Base-by-base conservation (phyloP, 2,329 filamentous ascomycete genomes). In the Zymoseptoria crescenta region DNA sequence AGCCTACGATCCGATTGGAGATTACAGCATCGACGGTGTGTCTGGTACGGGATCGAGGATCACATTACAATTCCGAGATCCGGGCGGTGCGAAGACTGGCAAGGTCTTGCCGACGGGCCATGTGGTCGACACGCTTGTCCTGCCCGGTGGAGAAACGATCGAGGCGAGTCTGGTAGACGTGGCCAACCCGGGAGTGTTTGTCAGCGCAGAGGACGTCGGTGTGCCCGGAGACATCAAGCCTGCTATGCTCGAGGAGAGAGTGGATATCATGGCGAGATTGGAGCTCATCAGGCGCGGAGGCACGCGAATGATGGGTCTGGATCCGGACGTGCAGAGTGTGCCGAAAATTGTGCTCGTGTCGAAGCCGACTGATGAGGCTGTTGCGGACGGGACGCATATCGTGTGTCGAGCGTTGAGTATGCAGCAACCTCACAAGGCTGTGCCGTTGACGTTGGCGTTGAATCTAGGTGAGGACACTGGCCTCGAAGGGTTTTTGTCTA, bases 21-120 rank as follows among this genome's bases (percentile, higher is more conserved):
- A 81, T 9, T 86, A 85, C 67, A 72, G 74, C 1, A 86, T 88
- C 62, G 85, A 87, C 66, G 86, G 86, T 0, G 86, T 88, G 0
- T 74, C 82, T 1, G 84, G 85, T 0, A 80, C 76, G 0, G 82
- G 76, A 0, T 80, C 85, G 0, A 77, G 76, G 56, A 80, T 88
- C 57, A 77, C 79, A 48, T 75, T 88, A 41, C 81, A 82, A 49
- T 89, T 88, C 65, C 70, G 85, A 5, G 72, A 84, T 49, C 86
- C 86, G 0, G 83, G 63, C 8, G 85, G 85, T 0, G 83, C 84
- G 8, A 83, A 83, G 67, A 89, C 86, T 0, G 84, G 84, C 2
- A 81, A 77, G 61, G 67, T 83, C 0, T 75, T 87, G 8, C 85
- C 85, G 0, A 88, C 86, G 0, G 83, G 83, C 0, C 81, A 79